phyloP scores from a whole-genome alignment of 2,329 filamentous ascomycete genomes.

The Fusarium fracticaudum region DNA sequence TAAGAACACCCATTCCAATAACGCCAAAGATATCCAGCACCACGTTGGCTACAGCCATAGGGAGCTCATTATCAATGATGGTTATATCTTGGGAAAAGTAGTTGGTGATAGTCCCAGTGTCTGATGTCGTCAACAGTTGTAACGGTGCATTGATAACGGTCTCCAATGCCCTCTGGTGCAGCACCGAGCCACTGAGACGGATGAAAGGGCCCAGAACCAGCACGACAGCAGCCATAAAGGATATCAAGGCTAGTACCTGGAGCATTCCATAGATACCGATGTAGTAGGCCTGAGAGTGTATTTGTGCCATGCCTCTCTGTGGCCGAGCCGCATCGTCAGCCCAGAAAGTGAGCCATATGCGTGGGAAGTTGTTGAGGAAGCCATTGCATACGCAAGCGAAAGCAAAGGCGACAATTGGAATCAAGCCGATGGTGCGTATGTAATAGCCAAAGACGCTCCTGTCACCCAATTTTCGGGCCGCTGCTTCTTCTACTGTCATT shows the following conservation, averaged over 20 bases:
- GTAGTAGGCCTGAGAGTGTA: conserved; percentile 39
- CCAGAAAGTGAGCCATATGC: conserved; percentile 55
- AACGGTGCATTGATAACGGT: conserved; percentile 52
- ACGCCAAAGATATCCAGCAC: conserved; percentile 24
- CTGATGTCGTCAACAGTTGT: conserved; percentile 52
- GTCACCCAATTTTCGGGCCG: not conserved
- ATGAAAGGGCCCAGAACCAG: conserved; percentile 38
- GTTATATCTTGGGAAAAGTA: conserved; percentile 57
- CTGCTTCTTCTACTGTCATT: not conserved
- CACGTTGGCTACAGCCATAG: conserved; percentile 46
- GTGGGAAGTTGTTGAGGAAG: conserved; percentile 44
- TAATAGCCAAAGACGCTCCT: not conserved
- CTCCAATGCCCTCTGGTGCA: conserved; percentile 47
- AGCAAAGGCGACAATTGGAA: conserved; percentile 23
- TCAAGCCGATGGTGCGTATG: not conserved
- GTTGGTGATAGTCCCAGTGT: conserved; percentile 53
- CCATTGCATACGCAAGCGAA: conserved; percentile 36
- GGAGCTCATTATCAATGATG: conserved; percentile 53
- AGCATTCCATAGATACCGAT: conserved; percentile 45
- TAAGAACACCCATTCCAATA: conserved; percentile 52
- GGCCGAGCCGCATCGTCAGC: conserved; percentile 42
- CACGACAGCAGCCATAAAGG: conserved; percentile 22
- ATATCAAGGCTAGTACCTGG: conserved; percentile 16
- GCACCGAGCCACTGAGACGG: conserved; percentile 40
- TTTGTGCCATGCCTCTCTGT: not conserved